Conservation (phyloP, 2,329 filamentous ascomycete genomes). For the Fusarium longipes region DNA sequence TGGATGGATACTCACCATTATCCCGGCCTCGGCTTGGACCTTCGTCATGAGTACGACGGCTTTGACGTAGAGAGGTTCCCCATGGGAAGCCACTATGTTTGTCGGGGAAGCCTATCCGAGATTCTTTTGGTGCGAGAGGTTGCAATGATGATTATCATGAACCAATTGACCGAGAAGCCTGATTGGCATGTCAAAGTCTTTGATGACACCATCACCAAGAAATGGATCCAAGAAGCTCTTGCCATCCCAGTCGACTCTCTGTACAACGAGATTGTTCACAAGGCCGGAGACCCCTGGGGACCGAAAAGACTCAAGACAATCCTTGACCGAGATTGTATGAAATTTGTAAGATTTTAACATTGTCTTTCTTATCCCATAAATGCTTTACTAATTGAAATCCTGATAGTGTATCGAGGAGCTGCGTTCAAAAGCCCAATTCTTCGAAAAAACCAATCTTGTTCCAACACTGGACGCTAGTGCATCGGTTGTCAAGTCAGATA, state of each 20-base stretch:
- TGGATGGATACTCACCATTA: neutral
- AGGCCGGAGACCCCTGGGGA: too few species aligned
- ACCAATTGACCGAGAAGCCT: conserved; percentile 44
- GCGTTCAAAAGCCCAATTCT: conserved; percentile 58
- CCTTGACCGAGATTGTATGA: conserved; percentile 24
- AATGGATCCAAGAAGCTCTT: conserved; percentile 34
- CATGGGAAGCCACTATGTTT: neutral
- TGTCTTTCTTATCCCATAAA: too few species aligned
- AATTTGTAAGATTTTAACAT: conserved; percentile 24
- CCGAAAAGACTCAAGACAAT: conserved; percentile 15
- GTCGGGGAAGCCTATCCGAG: neutral
- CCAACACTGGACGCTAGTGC: conserved; percentile 40
- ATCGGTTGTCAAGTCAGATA: conserved; percentile 42
- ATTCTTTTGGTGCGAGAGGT: conserved; percentile 32
- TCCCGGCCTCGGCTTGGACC: conserved; percentile 15
- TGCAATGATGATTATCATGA: conserved; percentile 46
- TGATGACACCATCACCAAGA: conserved; percentile 7
- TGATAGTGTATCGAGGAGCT: conserved; percentile 53
- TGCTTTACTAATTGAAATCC: rapidly evolving
- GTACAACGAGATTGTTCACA: conserved; percentile 21
- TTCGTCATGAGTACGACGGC: neutral
- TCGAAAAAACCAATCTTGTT: conserved; percentile 53
- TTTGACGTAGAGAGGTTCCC: neutral
- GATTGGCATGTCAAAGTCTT: conserved; percentile 44
- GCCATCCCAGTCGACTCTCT: conserved; percentile 10